Evolutionary conservation across 2,329 filamentous ascomycete species (phyloP), one percentile per base, ranked within the genome.

Genomic region (Talaromyces sp.): DNA sequence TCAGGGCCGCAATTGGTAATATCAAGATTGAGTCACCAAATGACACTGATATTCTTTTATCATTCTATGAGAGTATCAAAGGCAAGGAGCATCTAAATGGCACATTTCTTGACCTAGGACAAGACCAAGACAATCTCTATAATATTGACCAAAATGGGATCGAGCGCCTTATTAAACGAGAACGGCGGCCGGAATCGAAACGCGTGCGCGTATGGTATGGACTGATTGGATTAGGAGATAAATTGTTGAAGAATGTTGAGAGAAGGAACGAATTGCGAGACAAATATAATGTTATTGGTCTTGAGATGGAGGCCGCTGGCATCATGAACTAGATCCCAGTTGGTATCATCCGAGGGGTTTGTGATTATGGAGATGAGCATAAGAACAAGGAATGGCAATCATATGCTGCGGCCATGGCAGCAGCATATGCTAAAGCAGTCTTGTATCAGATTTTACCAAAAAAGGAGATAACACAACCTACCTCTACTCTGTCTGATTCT

Each of bases 1-100:
- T 75, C 3, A 59, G 67, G 40, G 70, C 71, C 19, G 73, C 39
- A 45, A 63, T 60, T n/a, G 33, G 35, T 37, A 6, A 19, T 11
- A 36, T 36, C 17, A 22, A n/a, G 11, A 9, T 13, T 6, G 7
- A 36, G 17, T 2, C 17, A 13, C 17, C 31, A 22, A 36, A 53
- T 37, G 50, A 53, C 1, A 5, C 8, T 15, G 21, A 22, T 8
- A 22, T 11, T 15, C 15, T 35, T n/a, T 36, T 13, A 11, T 9
- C 35, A 19, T 53, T 53, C 4, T 36, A 53, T 15, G 4, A 36
- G 11, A 39, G 28, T 13, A 35, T 52, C 11, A 37, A n/a, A 39
- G 15, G 15, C 8, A 39, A 17, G 10, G 48, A 52, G 19, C 31
- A 37, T 9, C 13, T 15, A 25, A 13, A n/a, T n/a, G 33, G 31